Conservation (phyloP, 331 rosid species). For the Pyracantha coccinea region DNA sequence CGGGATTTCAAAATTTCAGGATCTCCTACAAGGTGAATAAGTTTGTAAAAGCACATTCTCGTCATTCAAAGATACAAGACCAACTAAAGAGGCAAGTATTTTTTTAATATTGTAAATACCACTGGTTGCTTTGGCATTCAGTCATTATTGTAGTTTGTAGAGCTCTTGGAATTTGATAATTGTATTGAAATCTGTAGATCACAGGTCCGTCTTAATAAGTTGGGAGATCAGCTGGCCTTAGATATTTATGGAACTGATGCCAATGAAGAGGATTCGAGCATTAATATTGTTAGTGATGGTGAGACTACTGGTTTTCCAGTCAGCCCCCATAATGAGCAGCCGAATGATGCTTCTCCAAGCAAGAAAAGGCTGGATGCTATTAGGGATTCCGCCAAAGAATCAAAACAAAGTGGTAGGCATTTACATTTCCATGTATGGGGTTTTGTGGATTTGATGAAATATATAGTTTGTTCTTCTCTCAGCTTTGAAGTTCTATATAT, state of each 20-base stretch:
- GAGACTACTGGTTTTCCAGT: slow-evolving; percentile 44
- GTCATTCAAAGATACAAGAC: slow-evolving; percentile 56
- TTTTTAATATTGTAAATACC: background rate
- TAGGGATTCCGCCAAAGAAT: slow-evolving; percentile 34
- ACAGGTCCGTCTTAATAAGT: slow-evolving; percentile 60
- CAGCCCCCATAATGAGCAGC: slow-evolving; percentile 36
- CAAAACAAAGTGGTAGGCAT: slow-evolving; percentile 43
- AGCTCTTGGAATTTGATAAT: slow-evolving; percentile 9
- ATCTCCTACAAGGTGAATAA: slow-evolving; percentile 65
- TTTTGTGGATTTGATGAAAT: background rate
- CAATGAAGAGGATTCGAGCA: slow-evolving; percentile 75
- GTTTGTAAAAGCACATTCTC: slow-evolving; percentile 62
- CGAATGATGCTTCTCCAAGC: slow-evolving; percentile 40
- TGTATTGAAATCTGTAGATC: slow-evolving; percentile 46
- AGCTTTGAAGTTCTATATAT: background rate
- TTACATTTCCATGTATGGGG: background rate
- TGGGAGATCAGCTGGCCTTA: slow-evolving; percentile 74
- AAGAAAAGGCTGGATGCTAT: slow-evolving; percentile 39
- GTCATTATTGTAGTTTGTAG: background rate
- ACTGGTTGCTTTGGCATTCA: background rate
- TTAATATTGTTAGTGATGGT: slow-evolving; percentile 75
- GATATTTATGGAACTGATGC: slow-evolving; percentile 51
- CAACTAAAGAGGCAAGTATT: slow-evolving; percentile 62
- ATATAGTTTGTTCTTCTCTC: background rate
- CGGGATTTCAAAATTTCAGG: slow-evolving; percentile 38